A percentile compares a stretch with the other conserved stretches of the same genome.
Evolutionary conservation across 192 early-diverging fungal genomes (phyloP).

Genomic region (Rhizophagus sp.): DNA sequence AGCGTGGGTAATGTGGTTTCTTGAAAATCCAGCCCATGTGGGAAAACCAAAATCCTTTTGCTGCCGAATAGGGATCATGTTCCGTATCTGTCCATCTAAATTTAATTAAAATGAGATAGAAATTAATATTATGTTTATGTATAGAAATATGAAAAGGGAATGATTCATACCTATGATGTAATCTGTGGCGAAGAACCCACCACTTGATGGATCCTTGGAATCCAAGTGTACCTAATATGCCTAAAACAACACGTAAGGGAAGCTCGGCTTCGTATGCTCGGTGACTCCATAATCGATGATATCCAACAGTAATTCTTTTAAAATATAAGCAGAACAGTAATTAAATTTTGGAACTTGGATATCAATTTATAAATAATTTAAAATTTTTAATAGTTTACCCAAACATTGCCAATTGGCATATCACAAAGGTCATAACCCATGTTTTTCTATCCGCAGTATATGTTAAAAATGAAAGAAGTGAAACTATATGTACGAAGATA

Average conservation of each 20-base stretch:
- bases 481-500: background rate
- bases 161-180: slow-evolving; percentile 70
- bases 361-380: background rate
- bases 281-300: slow-evolving; percentile 82
- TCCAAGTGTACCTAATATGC: slow-evolving; percentile 64
- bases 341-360: background rate
- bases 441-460: background rate
- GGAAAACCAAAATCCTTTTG: slow-evolving; percentile 75
- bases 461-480: background rate
- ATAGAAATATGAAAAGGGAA: background rate
- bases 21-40: slow-evolving; percentile 85
- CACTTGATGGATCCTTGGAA: slow-evolving; percentile 80
- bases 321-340: background rate
- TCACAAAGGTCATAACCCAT: background rate
- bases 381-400: background rate
- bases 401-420: background rate
- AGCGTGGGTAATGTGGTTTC: slow-evolving; percentile 61
- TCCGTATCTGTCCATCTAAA: slow-evolving; percentile 53
- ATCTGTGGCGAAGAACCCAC: slow-evolving; percentile 83
- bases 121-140: background rate
- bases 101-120: background rate
- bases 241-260: slow-evolving; percentile 59
- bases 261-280: slow-evolving; percentile 64
- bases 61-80: slow-evolving; percentile 77
- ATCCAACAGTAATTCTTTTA: slow-evolving; percentile 45